phyloP scores from a whole-genome alignment of 129 eudicot species.

The Mikania micrantha region DNA sequence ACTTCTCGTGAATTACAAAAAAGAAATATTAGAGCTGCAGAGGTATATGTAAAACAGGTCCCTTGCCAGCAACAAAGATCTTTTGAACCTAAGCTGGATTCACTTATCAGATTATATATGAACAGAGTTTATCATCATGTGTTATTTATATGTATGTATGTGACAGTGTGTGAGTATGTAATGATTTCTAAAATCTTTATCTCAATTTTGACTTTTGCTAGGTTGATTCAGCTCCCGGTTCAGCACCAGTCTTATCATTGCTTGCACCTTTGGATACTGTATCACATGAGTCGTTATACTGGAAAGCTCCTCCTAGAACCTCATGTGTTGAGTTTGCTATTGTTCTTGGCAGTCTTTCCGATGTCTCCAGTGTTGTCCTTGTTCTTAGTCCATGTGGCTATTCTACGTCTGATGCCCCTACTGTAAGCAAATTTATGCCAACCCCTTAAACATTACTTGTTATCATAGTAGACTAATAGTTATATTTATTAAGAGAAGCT shows the following conservation, averaged over 20 bases:
- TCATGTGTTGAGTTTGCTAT: conserved; percentile 64
- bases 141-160: neutral
- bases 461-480: neutral
- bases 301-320: conserved; percentile 79
- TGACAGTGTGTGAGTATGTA: too few relatives aligned
- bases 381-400: conserved; percentile 83
- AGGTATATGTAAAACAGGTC: too few relatives aligned
- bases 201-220: conserved; percentile 22
- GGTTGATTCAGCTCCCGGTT: conserved; percentile 81
- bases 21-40: neutral
- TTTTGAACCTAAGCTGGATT: too few relatives aligned
- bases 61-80: too few relatives aligned
- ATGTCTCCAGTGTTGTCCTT: conserved; percentile 69
- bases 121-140: neutral
- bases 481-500: conserved; percentile 7
- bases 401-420: conserved; percentile 77
- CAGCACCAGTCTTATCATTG: conserved; percentile 74
- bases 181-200: neutral
- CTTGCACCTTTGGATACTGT: conserved; percentile 69
- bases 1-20: neutral
- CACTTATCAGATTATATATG: too few relatives aligned
- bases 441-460: neutral
- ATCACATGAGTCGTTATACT: conserved; percentile 52
- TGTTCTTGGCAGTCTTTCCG: conserved; percentile 68
- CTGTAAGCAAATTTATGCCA: conserved; percentile 47